These are phyloP conservation scores for Yarrowia porcina DNA, from an alignment of 805 yeast genomes.

Conservation along the genomic window DNA sequence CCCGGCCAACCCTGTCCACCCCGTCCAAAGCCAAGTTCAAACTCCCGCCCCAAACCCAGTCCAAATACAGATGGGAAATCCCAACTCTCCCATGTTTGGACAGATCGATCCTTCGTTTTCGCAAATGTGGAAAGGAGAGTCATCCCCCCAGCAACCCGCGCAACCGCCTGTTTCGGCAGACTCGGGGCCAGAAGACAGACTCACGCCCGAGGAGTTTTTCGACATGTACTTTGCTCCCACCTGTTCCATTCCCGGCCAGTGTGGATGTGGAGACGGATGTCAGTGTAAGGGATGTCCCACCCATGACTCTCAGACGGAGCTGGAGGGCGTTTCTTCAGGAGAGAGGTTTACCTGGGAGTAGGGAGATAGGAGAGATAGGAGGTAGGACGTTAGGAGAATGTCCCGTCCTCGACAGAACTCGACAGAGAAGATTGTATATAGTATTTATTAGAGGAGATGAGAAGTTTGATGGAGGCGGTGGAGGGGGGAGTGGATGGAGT, in stretches of 20 bases:
- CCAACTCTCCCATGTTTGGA: neutral
- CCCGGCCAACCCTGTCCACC: no score
- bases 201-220: slow-evolving; percentile 28
- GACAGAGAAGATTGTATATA: slow-evolving; percentile 1
- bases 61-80: no score
- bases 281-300: slow-evolving; percentile 39
- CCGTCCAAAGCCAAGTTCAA: neutral
- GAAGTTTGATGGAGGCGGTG: no score
- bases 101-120: slow-evolving; percentile 24
- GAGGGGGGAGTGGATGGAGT: no score
- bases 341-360: slow-evolving; percentile 20
- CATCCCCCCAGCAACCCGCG: neutral
- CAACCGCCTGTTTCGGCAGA: neutral
- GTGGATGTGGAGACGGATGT: slow-evolving; percentile 41
- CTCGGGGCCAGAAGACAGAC: neutral
- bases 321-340: neutral
- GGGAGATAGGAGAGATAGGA: neutral
- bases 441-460: slow-evolving; percentile 15
- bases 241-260: slow-evolving; percentile 41
- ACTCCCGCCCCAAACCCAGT: no score
- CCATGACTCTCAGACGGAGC: slow-evolving; percentile 29
- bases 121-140: slow-evolving; percentile 15
- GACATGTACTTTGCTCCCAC: slow-evolving; percentile 38
- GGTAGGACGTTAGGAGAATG: neutral
- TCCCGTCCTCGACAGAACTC: no score